A percentile compares a stretch with the other conserved stretches of the same genome.
Evolutionary conservation across 148 eudicot species (phyloP).

Genomic region (Vaccinium vitisidaea): DNA sequence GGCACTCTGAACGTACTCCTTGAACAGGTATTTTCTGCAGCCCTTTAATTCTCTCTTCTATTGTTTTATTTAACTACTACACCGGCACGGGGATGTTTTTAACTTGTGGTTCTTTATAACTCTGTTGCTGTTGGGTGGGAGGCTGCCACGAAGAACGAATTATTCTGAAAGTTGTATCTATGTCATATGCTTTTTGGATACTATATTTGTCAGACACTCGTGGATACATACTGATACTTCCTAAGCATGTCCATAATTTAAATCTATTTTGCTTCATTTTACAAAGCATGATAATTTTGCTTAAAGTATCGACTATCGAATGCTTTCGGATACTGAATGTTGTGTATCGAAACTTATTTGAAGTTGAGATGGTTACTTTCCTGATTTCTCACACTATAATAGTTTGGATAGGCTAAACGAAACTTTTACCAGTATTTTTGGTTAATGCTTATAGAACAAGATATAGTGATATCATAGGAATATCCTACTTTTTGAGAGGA

Average conservation of each 20-base stretch:
- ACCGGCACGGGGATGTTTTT: too few relatives aligned
- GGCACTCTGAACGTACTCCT: conserved; percentile 63
- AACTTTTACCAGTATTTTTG: not conserved
- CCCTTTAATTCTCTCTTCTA: not conserved
- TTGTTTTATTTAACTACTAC: not conserved
- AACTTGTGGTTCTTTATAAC: not conserved
- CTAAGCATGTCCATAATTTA: not conserved
- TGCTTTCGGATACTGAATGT: not conserved
- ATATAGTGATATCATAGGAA: not conserved
- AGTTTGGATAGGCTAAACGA: not conserved
- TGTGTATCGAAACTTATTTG: not conserved
- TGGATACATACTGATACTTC: not conserved
- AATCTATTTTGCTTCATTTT: not conserved
- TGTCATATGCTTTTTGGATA: not conserved
- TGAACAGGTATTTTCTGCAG: conserved; percentile 56
- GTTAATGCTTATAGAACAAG: not conserved
- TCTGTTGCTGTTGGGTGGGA: not conserved
- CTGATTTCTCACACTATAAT: not conserved
- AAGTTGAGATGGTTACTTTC: not conserved
- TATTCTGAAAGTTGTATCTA: not conserved
- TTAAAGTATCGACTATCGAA: too few relatives aligned
- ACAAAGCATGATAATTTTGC: too few relatives aligned
- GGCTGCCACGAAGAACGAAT: not conserved
- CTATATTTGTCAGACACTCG: not conserved
- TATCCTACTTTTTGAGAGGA: not conserved